phyloP scores from a whole-genome alignment of 2,329 filamentous ascomycete species.

The Scytalidium lignicola region DNA sequence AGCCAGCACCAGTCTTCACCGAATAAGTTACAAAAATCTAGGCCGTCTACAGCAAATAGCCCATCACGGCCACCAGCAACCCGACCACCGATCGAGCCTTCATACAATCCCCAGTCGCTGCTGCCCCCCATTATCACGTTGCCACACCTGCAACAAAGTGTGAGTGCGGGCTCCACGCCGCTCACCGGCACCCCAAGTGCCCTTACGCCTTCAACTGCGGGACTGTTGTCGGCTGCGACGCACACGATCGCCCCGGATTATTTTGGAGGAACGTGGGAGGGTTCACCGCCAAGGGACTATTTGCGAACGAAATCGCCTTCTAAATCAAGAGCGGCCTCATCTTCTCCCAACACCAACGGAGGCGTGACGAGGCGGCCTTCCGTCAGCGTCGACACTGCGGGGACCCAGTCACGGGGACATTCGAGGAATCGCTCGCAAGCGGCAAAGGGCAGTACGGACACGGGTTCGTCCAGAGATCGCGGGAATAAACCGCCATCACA shows the following conservation, averaged over 20 bases:
- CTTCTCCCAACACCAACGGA: conserved; percentile 5
- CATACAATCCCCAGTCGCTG: conserved; percentile 4
- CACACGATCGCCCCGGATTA: conserved; percentile 25
- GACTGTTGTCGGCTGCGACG: conserved; percentile 26
- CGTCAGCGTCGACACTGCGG: conserved; percentile 8
- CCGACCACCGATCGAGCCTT: conserved; percentile 12
- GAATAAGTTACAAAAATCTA: conserved; percentile 20
- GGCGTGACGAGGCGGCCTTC: conserved; percentile 2
- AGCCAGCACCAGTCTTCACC: conserved; percentile 10
- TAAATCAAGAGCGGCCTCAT: conserved; percentile 13
- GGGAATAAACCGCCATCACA: conserved; percentile 58
- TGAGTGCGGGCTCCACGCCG: conserved; percentile 19
- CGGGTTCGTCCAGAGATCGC: conserved; percentile 28
- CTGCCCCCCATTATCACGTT: conserved; percentile 27
- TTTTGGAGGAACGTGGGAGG: conserved; percentile 24
- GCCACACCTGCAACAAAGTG: conserved; percentile 19
- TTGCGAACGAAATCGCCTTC: conserved; percentile 17
- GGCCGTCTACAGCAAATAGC: conserved; percentile 17
- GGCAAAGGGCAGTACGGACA: conserved; percentile 40
- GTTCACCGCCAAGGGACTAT: conserved; percentile 17
- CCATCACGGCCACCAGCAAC: conserved; percentile 9
- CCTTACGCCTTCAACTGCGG: conserved; percentile 26
- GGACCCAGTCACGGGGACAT: conserved; percentile 28
- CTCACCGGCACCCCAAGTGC: conserved; percentile 19
- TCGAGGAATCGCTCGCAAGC: conserved; percentile 41